phyloP scores from a whole-genome alignment of 2,329 filamentous ascomycete species.

The Cladosporium sp. region DNA sequence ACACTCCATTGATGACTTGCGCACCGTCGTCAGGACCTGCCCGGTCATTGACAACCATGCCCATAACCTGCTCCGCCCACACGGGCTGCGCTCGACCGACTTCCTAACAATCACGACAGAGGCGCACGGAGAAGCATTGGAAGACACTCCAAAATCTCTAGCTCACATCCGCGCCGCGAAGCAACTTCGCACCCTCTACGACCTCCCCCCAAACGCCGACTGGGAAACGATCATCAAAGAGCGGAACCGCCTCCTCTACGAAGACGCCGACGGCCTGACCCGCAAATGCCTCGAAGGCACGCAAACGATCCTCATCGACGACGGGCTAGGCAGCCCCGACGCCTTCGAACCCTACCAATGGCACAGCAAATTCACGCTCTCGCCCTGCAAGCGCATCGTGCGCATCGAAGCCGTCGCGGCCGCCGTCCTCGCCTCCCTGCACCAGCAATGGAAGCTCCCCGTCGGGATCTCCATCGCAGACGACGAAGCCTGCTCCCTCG shows the following conservation, averaged over 20 bases:
- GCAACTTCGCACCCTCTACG: constrained; percentile 60
- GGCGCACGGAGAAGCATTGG: constrained; percentile 61
- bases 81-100: constrained; percentile 44
- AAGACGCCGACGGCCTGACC: constrained; percentile 50
- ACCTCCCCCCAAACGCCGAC: constrained; percentile 49
- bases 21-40: constrained; percentile 20
- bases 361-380: constrained; percentile 60
- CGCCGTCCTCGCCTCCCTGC: constrained; percentile 49
- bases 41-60: constrained; percentile 70
- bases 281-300: constrained; percentile 63
- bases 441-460: constrained; percentile 25
- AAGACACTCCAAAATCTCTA: constrained; percentile 56
- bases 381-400: constrained; percentile 65
- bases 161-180: constrained; percentile 64
- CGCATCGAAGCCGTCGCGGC: constrained; percentile 69
- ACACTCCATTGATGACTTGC: constrained; percentile 20
- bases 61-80: constrained; percentile 58
- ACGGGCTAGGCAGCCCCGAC: constrained; percentile 56
- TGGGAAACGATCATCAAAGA: constrained; percentile 53
- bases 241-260: constrained; percentile 41
- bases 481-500: constrained; percentile 25
- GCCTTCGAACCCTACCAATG: constrained; percentile 55
- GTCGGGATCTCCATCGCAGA: constrained; percentile 24
- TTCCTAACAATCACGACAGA: constrained; percentile 64
- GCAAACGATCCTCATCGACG: constrained; percentile 70